Evolutionary conservation across 331 rosid species (phyloP).

Genomic region (Quercus tomentella): DNA sequence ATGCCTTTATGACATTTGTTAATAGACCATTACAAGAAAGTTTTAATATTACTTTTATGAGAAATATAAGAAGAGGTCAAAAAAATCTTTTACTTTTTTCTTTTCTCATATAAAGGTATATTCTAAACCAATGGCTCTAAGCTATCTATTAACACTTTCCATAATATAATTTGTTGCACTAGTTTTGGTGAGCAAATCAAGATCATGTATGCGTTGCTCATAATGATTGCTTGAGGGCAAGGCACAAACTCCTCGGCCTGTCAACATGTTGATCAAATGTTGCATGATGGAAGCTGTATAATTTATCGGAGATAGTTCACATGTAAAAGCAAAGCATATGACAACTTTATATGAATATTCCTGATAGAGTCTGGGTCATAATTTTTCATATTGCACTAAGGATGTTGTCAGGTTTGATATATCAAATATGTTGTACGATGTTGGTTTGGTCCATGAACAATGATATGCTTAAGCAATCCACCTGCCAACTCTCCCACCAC

Average conservation of each 20-base stretch:
- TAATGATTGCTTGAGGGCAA: constrained; percentile 24
- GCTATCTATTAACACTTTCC: too few species aligned
- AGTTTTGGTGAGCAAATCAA: too few species aligned
- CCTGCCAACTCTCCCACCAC: background rate
- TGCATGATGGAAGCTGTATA: background rate
- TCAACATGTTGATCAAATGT: too few species aligned
- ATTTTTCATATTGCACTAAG: background rate
- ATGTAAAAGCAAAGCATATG: background rate
- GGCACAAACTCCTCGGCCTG: background rate
- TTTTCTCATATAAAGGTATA: too few species aligned
- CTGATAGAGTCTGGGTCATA: background rate
- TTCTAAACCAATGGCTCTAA: too few species aligned
- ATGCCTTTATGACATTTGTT: too few species aligned
- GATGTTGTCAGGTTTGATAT: background rate
- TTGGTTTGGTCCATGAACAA: background rate
- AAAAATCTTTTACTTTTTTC: too few species aligned
- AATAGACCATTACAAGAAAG: accelerated
- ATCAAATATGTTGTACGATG: background rate
- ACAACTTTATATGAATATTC: constrained; percentile 15
- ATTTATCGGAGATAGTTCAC: constrained; percentile 12
- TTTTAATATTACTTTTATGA: too few species aligned
- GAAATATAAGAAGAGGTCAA: too few species aligned
- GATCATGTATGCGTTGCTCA: background rate
- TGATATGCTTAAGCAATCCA: too few species aligned
- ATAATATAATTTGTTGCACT: too few species aligned